phyloP scores from a whole-genome alignment of 352 stramenopile genomes.

The Salisapilia sapeloensis region DNA sequence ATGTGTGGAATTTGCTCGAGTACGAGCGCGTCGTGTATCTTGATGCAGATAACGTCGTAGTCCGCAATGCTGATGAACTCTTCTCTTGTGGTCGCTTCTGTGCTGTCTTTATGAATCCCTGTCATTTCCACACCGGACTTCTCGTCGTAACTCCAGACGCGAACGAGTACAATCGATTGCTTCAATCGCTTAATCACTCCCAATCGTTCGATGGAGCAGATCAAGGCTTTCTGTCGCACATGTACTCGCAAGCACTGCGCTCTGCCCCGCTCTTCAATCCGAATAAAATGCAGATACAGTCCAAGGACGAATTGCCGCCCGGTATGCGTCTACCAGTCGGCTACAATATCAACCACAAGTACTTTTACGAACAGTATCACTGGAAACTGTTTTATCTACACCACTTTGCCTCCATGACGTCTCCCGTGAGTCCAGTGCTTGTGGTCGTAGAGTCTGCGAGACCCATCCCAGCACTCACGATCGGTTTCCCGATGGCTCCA shows the following conservation, averaged over 20 bases:
- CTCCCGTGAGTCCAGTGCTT: constrained; percentile 65
- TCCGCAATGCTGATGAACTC: constrained; percentile 79
- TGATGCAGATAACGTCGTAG: constrained; percentile 82
- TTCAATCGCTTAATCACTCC: constrained; percentile 32
- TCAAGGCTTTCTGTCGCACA: constrained; percentile 74
- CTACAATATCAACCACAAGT: constrained; percentile 88
- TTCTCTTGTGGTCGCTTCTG: constrained; percentile 79
- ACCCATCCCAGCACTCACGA: constrained; percentile 54
- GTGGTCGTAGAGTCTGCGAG: constrained; percentile 72
- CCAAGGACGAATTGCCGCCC: constrained; percentile 15
- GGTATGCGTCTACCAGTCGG: constrained; percentile 70
- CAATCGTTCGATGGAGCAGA: constrained; percentile 71
- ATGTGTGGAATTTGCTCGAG: constrained; percentile 82
- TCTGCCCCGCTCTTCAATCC: constrained; percentile 57
- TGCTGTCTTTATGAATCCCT: constrained; percentile 84
- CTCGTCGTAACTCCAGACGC: constrained; percentile 67
- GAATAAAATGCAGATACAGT: constrained; percentile 10
- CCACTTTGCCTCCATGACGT: constrained; percentile 79
- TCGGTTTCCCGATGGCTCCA: constrained; percentile 76
- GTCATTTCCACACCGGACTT: constrained; percentile 79
- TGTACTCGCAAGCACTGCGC: constrained; percentile 71
- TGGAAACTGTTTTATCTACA: constrained; percentile 77
- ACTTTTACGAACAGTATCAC: constrained; percentile 80
- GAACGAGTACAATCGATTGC: constrained; percentile 49
- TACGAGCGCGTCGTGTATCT: constrained; percentile 85